Conservation (phyloP, 305 asterid species). For the Plantago coronopus region DNA sequence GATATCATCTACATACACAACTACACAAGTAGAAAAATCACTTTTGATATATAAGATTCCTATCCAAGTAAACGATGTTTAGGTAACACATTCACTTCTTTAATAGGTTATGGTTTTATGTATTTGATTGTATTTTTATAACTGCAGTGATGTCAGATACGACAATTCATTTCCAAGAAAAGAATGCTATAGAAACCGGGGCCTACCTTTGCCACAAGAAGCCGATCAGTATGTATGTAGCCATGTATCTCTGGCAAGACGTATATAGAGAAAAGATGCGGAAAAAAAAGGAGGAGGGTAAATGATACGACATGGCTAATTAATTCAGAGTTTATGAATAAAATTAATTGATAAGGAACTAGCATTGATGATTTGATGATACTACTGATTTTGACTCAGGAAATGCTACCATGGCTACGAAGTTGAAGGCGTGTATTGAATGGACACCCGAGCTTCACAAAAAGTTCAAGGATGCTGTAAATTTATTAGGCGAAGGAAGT, state of each 20-base stretch:
- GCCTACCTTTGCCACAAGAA: conserved; percentile 1
- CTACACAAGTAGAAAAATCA: too few relatives aligned
- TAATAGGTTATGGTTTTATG: background rate
- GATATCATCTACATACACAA: too few relatives aligned
- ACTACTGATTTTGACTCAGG: background rate
- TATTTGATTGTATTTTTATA: background rate
- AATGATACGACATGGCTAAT: too few relatives aligned
- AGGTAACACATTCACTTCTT: too few relatives aligned
- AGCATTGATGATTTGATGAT: background rate
- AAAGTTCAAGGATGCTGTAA: conserved; percentile 34
- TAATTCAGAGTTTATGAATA: too few relatives aligned
- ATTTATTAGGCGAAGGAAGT: conserved; percentile 42
- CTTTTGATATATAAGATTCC: too few relatives aligned
- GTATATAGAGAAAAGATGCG: conserved; percentile 1
- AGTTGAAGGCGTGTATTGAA: conserved; percentile 23
- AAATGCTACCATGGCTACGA: background rate
- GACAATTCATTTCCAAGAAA: background rate
- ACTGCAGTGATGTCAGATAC: conserved; percentile 5
- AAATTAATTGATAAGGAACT: background rate
- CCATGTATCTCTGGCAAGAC: conserved; percentile 2
- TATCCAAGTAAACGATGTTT: too few relatives aligned
- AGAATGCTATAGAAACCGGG: conserved; percentile 1
- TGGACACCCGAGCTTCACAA: conserved; percentile 43
- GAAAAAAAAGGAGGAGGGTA: background rate
- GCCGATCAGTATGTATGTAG: background rate